A percentile compares a stretch with the other conserved stretches of the same genome.
phyloP scores from a whole-genome alignment of 371 early-diverging fungal genomes.

The Umbelopsis sp. region DNA sequence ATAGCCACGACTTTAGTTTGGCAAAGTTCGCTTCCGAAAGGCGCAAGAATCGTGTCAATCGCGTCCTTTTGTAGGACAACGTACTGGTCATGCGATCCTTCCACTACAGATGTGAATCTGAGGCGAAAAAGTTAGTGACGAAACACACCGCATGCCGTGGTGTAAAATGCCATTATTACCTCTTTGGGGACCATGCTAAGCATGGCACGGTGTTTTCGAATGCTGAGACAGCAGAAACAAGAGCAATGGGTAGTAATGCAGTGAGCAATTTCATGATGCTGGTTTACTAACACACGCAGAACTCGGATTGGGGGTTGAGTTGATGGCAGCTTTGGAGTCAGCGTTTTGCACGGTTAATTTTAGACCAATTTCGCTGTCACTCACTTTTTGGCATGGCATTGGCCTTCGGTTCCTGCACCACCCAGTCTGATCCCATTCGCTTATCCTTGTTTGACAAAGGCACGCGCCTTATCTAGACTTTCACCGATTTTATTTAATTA shows the following conservation, averaged over 20 bases:
- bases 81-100: constrained; percentile 38
- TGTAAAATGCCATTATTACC: constrained; percentile 20
- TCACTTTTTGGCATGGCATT: background rate
- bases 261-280: constrained; percentile 4
- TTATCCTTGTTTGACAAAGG: too few relatives aligned
- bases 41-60: constrained; percentile 29
- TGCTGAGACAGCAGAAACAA: constrained; percentile 35
- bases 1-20: constrained; percentile 44
- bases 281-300: background rate
- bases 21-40: constrained; percentile 41
- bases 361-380: background rate
- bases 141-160: background rate
- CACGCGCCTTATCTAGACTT: too few relatives aligned
- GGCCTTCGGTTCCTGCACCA: too few relatives aligned
- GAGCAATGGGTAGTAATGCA: constrained; percentile 26
- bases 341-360: constrained; percentile 19
- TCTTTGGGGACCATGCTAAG: constrained; percentile 42
- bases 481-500: too few relatives aligned
- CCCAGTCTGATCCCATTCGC: too few relatives aligned
- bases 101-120: background rate
- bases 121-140: background rate
- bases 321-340: too few relatives aligned
- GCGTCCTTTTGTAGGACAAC: constrained; percentile 38
- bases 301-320: too few relatives aligned
- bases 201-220: constrained; percentile 41